Evolutionary conservation across 106 monocot species (phyloP).

Genomic region (Dendrobium catenatum): DNA sequence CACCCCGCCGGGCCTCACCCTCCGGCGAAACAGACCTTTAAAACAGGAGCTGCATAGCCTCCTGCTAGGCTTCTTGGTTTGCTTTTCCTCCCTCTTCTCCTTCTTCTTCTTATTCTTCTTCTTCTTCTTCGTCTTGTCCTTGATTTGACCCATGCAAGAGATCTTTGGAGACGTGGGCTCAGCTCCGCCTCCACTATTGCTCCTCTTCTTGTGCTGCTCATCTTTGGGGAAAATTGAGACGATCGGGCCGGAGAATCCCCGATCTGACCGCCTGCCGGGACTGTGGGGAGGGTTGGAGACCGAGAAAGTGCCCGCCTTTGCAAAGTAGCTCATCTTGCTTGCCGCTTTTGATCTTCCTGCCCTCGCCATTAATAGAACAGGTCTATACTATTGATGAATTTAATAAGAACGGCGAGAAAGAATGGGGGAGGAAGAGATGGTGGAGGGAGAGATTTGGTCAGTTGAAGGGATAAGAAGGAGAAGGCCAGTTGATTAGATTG

Average conservation of each 20-base stretch:
- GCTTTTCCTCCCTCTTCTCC: neutral
- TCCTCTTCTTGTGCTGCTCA: constrained; percentile 17
- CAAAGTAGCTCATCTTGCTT: constrained; percentile 2
- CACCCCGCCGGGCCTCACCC: neutral
- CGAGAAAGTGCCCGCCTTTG: constrained; percentile 11
- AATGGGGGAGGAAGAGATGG: too few relatives aligned
- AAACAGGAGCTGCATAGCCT: neutral
- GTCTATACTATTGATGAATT: neutral
- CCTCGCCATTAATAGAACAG: neutral
- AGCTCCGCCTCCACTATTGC: neutral
- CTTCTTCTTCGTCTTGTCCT: constrained; percentile 31
- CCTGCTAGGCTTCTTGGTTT: neutral
- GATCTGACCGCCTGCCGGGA: constrained; percentile 18
- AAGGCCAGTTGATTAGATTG: neutral
- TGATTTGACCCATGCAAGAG: constrained; percentile 83
- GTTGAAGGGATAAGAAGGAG: neutral
- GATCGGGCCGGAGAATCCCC: constrained; percentile 8
- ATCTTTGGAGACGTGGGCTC: constrained; percentile 77
- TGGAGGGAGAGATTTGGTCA: neutral
- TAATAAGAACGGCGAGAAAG: neutral
- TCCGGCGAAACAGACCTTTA: constrained; percentile 14
- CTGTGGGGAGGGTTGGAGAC: neutral
- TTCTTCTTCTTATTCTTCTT: constrained; percentile 19
- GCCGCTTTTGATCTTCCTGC: neutral
- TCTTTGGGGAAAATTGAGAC: constrained; percentile 43